phyloP scores from a whole-genome alignment of 176 grass and related monocot genomes.

The Aegilops longissima region DNA sequence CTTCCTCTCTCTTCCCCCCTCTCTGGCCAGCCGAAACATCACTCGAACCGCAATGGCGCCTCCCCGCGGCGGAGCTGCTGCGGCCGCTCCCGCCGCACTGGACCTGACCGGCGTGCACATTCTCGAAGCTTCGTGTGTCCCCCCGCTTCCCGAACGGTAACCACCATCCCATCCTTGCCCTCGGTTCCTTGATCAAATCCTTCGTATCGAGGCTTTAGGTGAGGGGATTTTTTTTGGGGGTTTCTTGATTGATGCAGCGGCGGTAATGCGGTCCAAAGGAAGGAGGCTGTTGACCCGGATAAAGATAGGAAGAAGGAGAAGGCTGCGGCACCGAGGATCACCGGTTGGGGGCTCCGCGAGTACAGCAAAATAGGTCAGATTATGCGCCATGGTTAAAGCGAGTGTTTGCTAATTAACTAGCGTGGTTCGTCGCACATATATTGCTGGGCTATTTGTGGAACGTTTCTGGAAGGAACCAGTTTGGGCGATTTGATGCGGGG shows the following conservation, averaged over 20 bases:
- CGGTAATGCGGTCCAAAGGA: constrained; percentile 36
- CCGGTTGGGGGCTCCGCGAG: constrained; percentile 84
- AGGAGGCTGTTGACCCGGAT: constrained; percentile 37
- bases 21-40: not conserved
- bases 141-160: constrained; percentile 31
- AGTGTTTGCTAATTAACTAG: not conserved
- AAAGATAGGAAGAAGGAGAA: constrained; percentile 72
- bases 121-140: constrained; percentile 8
- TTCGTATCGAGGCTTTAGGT: not conserved
- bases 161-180: not conserved
- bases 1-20: not conserved
- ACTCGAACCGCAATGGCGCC: constrained; percentile 28
- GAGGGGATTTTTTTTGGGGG: constrained; percentile 16
- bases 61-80: constrained; percentile 33
- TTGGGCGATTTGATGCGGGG: not conserved
- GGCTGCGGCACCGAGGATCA: constrained; percentile 43
- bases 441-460: not conserved
- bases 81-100: constrained; percentile 20
- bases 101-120: constrained; percentile 24
- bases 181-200: constrained; percentile 10
- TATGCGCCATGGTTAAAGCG: not conserved
- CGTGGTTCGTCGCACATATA: not conserved
- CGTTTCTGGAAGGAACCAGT: not conserved
- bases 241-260: constrained; percentile 30
- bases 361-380: constrained; percentile 90